A percentile compares a stretch with the other conserved stretches of the same genome.
phyloP scores from a whole-genome alignment of 768 basidiomycete species.

The Pleurotus pulmonarius region DNA sequence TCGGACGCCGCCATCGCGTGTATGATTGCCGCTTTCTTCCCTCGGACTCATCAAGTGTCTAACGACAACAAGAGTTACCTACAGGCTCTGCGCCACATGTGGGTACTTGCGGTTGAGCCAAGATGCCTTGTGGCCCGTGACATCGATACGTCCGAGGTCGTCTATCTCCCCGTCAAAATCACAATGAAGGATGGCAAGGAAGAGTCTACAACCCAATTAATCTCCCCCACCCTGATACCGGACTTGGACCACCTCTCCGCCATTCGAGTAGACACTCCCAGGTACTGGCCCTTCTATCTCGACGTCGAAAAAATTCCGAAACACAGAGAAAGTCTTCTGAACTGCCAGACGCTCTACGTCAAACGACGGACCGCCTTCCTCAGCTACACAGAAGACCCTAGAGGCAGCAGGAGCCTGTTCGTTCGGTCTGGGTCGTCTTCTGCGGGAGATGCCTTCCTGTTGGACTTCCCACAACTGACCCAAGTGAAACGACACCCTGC shows the following conservation, averaged over 20 bases:
- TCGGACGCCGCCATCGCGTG: constrained; percentile 90
- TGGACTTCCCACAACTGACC: constrained; percentile 80
- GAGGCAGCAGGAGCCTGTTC: constrained; percentile 88
- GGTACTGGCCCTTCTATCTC: constrained; percentile 93
- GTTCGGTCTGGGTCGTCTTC: constrained; percentile 83
- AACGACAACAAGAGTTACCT: constrained; percentile 88
- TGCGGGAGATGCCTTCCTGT: constrained; percentile 70
- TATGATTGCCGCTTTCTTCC: constrained; percentile 89
- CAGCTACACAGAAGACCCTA: constrained; percentile 91
- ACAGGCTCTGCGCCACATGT: constrained; percentile 91
- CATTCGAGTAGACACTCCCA: constrained; percentile 87
- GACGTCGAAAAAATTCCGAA: constrained; percentile 65
- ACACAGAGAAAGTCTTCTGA: constrained; percentile 67
- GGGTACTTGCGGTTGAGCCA: constrained; percentile 95
- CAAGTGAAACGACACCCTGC: constrained; percentile 65
- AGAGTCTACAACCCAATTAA: constrained; percentile 69
- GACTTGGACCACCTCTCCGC: constrained; percentile 79
- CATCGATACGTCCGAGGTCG: constrained; percentile 86
- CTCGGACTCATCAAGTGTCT: constrained; percentile 74
- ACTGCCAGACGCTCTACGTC: constrained; percentile 82
- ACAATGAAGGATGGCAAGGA: constrained; percentile 65
- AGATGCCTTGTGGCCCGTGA: constrained; percentile 89
- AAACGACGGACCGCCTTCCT: constrained; percentile 91
- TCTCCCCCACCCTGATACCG: constrained; percentile 91
- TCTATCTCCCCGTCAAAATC: constrained; percentile 91